Base-by-base conservation (phyloP, 176 grass and related monocot genomes). In the Paspalum vaginatum region DNA sequence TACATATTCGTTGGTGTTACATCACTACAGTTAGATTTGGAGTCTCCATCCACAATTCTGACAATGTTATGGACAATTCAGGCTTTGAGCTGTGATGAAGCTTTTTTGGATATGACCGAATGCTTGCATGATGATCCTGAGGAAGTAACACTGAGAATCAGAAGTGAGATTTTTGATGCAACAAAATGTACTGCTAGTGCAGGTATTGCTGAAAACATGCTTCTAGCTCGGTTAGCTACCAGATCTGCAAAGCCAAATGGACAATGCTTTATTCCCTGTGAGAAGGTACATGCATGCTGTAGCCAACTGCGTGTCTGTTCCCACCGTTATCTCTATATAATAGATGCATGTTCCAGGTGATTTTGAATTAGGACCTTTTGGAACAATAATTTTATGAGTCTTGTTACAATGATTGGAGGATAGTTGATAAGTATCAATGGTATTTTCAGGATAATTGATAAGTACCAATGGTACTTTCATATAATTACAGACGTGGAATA, bases 51-150 rank as follows among this genome's bases (percentile, higher is more conserved):
- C 12, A 73, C 9, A 78, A 11, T 9, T 56, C 74, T 91, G 79
- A 88, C 75, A 78, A 61, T 74, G 26, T 83, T 72, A 58, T 82
- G 50, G 18, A 83, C 66, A 69, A 79, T 86, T 81, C 84, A 97
- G 94, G 95, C 92, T 72, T 78, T 98, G 75, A 98, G 95, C 79
- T 98, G 95, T 74, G 95, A 98, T 89, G 95, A 98, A 90, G 95
- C 92, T 63, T 98, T 94, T 87, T 79, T 94, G 56, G 95, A 94
- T 79, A 88, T 98, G 83, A 91, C 83, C 85, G 83, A 85, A 58
- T 85, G 80, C 83, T 78, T 46, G 63, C 45, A 76, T 63, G 85
- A 92, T 85, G 65, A 92, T 83, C 85, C 61, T 8, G 85, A 92
- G 69, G 86, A 86, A 81, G 83, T 91, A 83, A 82, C 86, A 78